Conservation (phyloP, 2,329 filamentous ascomycete genomes). For the Alternaria triticina region DNA sequence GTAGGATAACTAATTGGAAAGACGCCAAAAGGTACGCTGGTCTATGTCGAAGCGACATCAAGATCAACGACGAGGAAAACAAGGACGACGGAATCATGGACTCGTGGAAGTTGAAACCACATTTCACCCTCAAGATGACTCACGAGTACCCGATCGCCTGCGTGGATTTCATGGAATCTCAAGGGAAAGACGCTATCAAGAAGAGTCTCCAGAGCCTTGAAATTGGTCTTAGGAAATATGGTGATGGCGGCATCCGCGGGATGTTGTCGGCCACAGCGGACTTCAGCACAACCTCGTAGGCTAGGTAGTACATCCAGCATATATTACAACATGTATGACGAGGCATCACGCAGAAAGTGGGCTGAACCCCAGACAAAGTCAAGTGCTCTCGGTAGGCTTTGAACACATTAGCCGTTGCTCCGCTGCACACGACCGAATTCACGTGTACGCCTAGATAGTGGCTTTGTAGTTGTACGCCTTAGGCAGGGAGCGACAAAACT, state of each 20-base stretch:
- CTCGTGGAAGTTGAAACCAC: neutral
- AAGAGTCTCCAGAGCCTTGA: neutral
- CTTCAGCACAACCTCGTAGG: neutral
- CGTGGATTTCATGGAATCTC: neutral
- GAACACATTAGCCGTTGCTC: neutral
- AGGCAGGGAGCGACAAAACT: neutral
- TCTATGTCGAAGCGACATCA: neutral
- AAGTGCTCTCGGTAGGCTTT: neutral
- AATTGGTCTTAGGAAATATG: neutral
- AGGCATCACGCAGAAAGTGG: neutral
- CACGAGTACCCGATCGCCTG: neutral
- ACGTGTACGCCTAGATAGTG: neutral
- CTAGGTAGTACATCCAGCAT: neutral
- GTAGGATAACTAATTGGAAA: neutral
- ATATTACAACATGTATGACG: neutral
- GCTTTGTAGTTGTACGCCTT: neutral
- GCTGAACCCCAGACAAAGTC: neutral
- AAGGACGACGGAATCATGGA: neutral
- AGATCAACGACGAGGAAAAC: neutral
- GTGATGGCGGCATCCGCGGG: neutral
- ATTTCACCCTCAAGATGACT: neutral
- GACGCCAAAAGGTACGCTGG: neutral
- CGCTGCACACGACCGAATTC: neutral
- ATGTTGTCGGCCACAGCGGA: neutral
- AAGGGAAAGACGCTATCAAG: neutral